phyloP scores from a whole-genome alignment of 495 filamentous ascomycete species.

The Extremus antarcticus region DNA sequence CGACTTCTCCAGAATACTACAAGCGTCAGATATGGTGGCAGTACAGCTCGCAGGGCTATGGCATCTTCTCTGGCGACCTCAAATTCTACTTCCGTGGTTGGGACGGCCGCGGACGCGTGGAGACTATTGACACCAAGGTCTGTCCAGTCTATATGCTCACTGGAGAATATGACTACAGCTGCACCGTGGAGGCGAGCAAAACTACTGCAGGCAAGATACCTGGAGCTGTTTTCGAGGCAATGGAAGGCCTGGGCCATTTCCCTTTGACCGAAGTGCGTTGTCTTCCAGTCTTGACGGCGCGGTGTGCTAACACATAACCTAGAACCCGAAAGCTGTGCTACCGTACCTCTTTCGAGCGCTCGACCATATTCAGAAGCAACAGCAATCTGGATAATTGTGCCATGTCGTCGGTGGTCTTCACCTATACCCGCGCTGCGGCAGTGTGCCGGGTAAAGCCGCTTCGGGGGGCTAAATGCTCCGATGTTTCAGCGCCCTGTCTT shows the following conservation, averaged over 20 bases:
- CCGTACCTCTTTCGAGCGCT: slow-evolving; percentile 16
- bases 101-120: slow-evolving; percentile 32
- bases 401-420: too few relatives aligned
- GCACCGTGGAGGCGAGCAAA: slow-evolving; percentile 29
- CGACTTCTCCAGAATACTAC: slow-evolving; percentile 27
- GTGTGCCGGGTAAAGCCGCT: background rate
- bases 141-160: slow-evolving; percentile 36
- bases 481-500: too few relatives aligned
- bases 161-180: slow-evolving; percentile 34
- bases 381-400: background rate
- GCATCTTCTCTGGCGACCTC: slow-evolving; percentile 34
- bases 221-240: slow-evolving; percentile 30
- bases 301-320: background rate
- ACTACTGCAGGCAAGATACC: slow-evolving; percentile 32
- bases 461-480: background rate
- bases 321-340: slow-evolving; percentile 22
- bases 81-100: slow-evolving; percentile 37
- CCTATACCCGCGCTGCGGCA: too few relatives aligned
- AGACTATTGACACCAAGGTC: slow-evolving; percentile 28
- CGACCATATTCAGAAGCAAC: slow-evolving; percentile 6
- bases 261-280: slow-evolving; percentile 22
- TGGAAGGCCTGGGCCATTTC: slow-evolving; percentile 31
- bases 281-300: background rate
- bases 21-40: slow-evolving; percentile 33
- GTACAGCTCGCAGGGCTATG: slow-evolving; percentile 32